A percentile compares a stretch with the other conserved stretches of the same genome.
Evolutionary conservation across 306 rosid genomes (phyloP).

Genomic region (Vachellia pachyceras): DNA sequence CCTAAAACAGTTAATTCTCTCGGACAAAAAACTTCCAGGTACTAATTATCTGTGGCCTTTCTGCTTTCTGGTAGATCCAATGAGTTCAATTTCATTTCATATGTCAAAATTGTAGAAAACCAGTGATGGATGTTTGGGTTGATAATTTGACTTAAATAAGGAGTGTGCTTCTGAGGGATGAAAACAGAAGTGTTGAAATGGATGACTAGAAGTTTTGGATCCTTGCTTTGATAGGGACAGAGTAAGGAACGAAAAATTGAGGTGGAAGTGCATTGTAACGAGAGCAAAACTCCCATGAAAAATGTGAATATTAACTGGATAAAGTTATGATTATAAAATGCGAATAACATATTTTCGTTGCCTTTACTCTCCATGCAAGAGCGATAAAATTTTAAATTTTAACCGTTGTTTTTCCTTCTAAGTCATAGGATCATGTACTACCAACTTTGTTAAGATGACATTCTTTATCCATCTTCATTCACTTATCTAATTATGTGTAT

Average conservation of each 20-base stretch:
- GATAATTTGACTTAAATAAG: constrained; percentile 1
- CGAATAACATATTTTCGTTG: background rate
- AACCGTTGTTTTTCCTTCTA: background rate
- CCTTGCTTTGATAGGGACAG: no score
- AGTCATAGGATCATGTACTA: background rate
- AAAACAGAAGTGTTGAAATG: constrained; percentile 15
- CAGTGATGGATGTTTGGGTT: constrained; percentile 1
- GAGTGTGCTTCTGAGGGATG: constrained; percentile 11
- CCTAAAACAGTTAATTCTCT: constrained; percentile 75
- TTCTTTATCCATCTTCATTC: background rate
- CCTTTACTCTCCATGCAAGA: background rate
- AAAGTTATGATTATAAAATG: background rate
- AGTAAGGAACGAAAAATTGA: background rate
- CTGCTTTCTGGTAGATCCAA: constrained; percentile 29
- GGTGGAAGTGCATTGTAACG: background rate
- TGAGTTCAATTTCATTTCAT: constrained; percentile 21
- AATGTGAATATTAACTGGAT: background rate
- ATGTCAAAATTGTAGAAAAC: background rate
- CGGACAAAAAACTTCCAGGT: constrained; percentile 94
- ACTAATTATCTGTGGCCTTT: constrained; percentile 16
- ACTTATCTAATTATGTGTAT: background rate
- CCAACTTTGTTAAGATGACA: background rate
- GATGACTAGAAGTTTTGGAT: background rate
- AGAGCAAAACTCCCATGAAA: background rate
- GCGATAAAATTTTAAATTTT: background rate